phyloP scores from a whole-genome alignment of 805 yeast species.

The Candida bentonensis region DNA sequence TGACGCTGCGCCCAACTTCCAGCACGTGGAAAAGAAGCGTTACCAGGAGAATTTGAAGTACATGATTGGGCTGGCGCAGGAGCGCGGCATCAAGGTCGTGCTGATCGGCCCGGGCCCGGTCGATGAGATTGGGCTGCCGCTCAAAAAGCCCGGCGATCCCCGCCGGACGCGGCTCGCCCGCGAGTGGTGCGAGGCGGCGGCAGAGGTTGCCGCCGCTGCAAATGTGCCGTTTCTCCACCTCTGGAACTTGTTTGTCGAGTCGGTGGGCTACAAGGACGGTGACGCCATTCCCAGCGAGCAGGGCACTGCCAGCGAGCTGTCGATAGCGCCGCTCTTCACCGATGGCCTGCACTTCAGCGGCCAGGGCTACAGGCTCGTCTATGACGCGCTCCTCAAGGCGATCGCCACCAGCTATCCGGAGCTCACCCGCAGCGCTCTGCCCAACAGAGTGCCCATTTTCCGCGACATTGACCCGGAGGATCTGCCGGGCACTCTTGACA shows the following conservation, averaged over 20 bases:
- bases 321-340: slow-evolving; percentile 19
- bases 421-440: background rate
- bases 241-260: slow-evolving; percentile 29
- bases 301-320: slow-evolving; percentile 2
- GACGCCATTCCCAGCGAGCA: slow-evolving; percentile 11
- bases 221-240: slow-evolving; percentile 47
- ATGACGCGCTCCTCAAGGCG: slow-evolving; percentile 25
- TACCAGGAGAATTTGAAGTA: slow-evolving; percentile 33
- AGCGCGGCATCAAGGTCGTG: slow-evolving; percentile 35
- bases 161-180: slow-evolving; percentile 34
- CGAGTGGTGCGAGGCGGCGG: slow-evolving; percentile 38
- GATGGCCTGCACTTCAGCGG: slow-evolving; percentile 54
- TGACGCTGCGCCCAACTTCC: slow-evolving; percentile 40
- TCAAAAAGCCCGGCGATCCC: slow-evolving; percentile 20
- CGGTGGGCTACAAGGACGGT: slow-evolving; percentile 28
- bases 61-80: slow-evolving; percentile 28
- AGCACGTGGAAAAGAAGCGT: slow-evolving; percentile 37
- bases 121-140: slow-evolving; percentile 18
- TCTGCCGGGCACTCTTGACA: background rate
- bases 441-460: background rate
- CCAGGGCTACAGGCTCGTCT: slow-evolving; percentile 37
- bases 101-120: slow-evolving; percentile 49
- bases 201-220: slow-evolving; percentile 29
- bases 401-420: background rate
- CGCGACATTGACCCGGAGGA: background rate